phyloP scores from a whole-genome alignment of 257 asterid genomes.

The Solanum pennellii region DNA sequence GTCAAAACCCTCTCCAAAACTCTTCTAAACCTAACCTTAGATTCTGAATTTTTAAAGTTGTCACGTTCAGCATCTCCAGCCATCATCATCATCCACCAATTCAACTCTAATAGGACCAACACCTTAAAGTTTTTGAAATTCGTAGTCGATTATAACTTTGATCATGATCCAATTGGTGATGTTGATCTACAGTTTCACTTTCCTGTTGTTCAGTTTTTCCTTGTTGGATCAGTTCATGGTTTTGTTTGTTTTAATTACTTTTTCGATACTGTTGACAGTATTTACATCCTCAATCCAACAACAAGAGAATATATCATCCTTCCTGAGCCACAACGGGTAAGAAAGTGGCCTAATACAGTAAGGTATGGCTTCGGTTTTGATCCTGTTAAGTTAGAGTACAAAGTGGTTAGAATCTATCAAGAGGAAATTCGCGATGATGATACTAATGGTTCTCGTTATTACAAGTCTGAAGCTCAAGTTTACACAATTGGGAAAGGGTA shows the following conservation, averaged over 20 bases:
- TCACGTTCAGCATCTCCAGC: no score
- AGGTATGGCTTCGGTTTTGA: slow-evolving; percentile 27
- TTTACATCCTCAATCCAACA: slow-evolving; percentile 31
- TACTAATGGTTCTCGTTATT: neutral
- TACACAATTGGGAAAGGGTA: slow-evolving; percentile 23
- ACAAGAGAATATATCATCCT: slow-evolving; percentile 25
- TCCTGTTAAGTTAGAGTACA: slow-evolving; percentile 11
- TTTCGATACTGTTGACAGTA: slow-evolving; percentile 8
- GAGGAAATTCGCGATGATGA: slow-evolving; percentile 12
- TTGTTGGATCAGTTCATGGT: slow-evolving; percentile 32
- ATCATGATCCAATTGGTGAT: neutral
- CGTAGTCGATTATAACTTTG: neutral
- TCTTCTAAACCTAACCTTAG: no score
- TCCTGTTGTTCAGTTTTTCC: neutral
- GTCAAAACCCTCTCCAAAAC: no score
- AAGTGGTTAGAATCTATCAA: slow-evolving; percentile 35
- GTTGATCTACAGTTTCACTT: neutral
- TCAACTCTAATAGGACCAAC: neutral
- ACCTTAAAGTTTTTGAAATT: slow-evolving; percentile 11
- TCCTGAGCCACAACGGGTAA: neutral
- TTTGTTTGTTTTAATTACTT: slow-evolving; percentile 9
- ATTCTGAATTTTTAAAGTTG: no score
- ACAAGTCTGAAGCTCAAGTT: slow-evolving; percentile 28
- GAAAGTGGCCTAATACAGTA: slow-evolving; percentile 10
- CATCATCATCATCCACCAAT: slow-evolving; percentile 19